Base-by-base conservation (phyloP, 106 monocot genomes). In the Chionographis japonica region DNA sequence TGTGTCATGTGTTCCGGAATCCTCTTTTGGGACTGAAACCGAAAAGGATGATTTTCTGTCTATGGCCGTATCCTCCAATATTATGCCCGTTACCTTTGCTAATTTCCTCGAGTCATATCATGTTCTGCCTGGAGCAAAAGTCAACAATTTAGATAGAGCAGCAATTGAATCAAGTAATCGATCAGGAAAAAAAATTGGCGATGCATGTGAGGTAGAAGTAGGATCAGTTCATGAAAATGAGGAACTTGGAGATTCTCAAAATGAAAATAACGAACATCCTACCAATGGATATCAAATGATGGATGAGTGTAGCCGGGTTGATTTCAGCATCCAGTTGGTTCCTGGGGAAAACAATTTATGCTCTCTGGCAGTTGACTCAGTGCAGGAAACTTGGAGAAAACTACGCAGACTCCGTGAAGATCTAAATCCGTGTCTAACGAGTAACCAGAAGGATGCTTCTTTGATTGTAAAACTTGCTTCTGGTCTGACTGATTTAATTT, bases 281-380 rank as follows among this genome's bases (percentile, higher is more conserved):
- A 38, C 63, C 40, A 74, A 69, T 56, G 69, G 68, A 54, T 82
- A 54, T 79, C 81, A 70, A 13, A 67, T 90, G 51, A 75, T 90
- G 89, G 89, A 98, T 81, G 87, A 89, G 63, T 87, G 89, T 37
- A 89, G 88, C 54, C 75, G 68, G 52, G 79, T 78, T 60, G 86
- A 74, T 64, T 84, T 75, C 35, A 64, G 43, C 71, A 68, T 65
- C 17, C 51, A 38, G 49, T 40, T 66, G 58, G 40, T 77, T 35
- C 42, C 78, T 59, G 62, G 62, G n/a, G 65, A 72, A 38, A 58
- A 42, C 17, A 4, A 12, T 40, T 42, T 63, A 54, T 66, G 58
- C 61, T 43, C 60, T 63, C 9, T 12, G 15, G 63, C 72, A 54
- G 56, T 69, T 62, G 59, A 50, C 27, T 65, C 71, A 19, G 81